These are phyloP conservation scores for Exobasidium cylindrosporum DNA, from an alignment of 1,284 basidiomycete genomes.

Conservation along the genomic window DNA sequence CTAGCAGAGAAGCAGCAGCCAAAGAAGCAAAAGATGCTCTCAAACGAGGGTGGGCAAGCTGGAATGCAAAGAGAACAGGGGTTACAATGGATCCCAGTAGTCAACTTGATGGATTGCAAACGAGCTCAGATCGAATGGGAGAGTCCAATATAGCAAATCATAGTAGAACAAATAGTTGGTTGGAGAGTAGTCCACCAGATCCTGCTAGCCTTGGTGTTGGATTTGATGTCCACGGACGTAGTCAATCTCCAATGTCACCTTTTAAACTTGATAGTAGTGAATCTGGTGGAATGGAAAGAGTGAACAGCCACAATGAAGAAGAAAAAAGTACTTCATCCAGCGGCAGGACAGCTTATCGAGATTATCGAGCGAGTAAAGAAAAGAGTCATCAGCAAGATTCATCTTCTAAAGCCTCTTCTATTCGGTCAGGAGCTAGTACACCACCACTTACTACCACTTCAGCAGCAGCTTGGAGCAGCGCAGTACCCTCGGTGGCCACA, in stretches of 20 bases:
- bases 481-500: slow-evolving; percentile 26
- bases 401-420: slow-evolving; percentile 17
- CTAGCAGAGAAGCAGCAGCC: slow-evolving; percentile 42
- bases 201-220: slow-evolving; percentile 20
- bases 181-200: slow-evolving; percentile 12
- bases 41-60: slow-evolving; percentile 48
- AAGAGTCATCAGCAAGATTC: neutral
- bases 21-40: slow-evolving; percentile 51
- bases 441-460: neutral
- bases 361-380: slow-evolving; percentile 14
- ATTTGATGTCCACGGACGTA: slow-evolving; percentile 9
- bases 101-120: neutral
- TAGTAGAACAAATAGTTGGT: neutral
- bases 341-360: slow-evolving; percentile 12
- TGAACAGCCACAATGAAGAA: neutral
- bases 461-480: slow-evolving; percentile 20
- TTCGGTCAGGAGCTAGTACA: neutral
- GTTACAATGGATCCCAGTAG: neutral
- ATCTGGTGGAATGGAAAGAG: too few species aligned
- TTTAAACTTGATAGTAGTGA: too few species aligned
- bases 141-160: neutral
- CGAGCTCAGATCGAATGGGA: slow-evolving; percentile 12
- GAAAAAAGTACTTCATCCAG: neutral
- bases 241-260: neutral
- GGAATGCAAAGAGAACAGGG: slow-evolving; percentile 30